Conservation (phyloP, 2,329 filamentous ascomycete species). For the Camillea tinctor region DNA sequence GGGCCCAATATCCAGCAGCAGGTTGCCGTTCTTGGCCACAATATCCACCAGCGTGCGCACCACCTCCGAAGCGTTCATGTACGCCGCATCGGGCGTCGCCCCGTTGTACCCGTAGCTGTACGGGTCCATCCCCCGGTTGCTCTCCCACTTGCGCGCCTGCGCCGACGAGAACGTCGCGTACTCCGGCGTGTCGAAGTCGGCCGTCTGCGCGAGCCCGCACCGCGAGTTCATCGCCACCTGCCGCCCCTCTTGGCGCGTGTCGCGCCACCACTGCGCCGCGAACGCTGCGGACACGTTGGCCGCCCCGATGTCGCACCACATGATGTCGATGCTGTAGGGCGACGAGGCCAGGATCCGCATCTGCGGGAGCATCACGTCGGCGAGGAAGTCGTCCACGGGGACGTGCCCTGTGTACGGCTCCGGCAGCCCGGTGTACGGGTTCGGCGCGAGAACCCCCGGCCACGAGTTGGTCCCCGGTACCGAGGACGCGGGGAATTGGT, state of each 20-base stretch:
- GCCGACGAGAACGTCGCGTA: conserved; percentile 50
- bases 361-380: conserved; percentile 45
- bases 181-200: conserved; percentile 60
- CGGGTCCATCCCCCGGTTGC: conserved; percentile 58
- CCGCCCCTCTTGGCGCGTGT: conserved; percentile 37
- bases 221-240: conserved; percentile 57
- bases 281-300: conserved; percentile 43
- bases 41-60: conserved; percentile 39
- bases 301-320: conserved; percentile 50
- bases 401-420: conserved; percentile 44
- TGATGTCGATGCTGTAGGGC: conserved; percentile 44
- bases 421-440: conserved; percentile 41
- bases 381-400: conserved; percentile 40
- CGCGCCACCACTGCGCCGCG: conserved; percentile 42
- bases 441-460: conserved; percentile 38
- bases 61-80: conserved; percentile 52
- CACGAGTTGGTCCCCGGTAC: conserved; percentile 33
- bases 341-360: conserved; percentile 43
- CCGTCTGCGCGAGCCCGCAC: conserved; percentile 51
- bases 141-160: conserved; percentile 59
- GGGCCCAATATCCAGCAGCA: conserved; percentile 56
- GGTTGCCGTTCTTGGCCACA: conserved; percentile 40
- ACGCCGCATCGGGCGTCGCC: conserved; percentile 46
- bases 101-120: conserved; percentile 60
- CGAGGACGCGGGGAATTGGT: conserved; percentile 27